Evolutionary conservation across 2,329 filamentous ascomycete genomes (phyloP).

Genomic region (Penicillium sp.): DNA sequence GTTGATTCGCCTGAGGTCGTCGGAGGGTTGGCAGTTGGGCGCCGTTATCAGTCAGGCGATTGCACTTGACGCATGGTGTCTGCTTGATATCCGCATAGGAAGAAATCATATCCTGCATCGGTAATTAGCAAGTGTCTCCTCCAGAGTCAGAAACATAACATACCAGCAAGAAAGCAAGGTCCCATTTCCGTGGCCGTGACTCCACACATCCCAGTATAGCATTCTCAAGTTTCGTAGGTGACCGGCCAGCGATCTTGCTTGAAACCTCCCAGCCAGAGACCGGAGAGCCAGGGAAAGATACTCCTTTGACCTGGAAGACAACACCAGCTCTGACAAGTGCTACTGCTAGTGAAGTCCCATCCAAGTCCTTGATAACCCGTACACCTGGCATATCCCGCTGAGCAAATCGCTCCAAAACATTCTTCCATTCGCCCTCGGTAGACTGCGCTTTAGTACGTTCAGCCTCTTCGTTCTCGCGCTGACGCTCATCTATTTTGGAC

Average conservation of each 20-base stretch:
- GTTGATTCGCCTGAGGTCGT: constrained; percentile 16
- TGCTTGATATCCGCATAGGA: constrained; percentile 37
- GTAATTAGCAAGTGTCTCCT: constrained; percentile 4
- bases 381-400: constrained; percentile 24
- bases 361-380: constrained; percentile 21
- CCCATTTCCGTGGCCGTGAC: constrained; percentile 31
- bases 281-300: constrained; percentile 12
- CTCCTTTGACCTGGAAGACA: constrained; percentile 27
- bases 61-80: constrained; percentile 34
- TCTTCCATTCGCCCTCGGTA: constrained; percentile 28
- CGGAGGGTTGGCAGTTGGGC: constrained; percentile 36
- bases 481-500: constrained; percentile 19
- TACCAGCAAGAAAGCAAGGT: constrained; percentile 34
- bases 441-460: constrained; percentile 24
- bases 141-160: constrained; percentile 10
- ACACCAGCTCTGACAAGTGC: constrained; percentile 29
- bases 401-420: constrained; percentile 27
- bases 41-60: constrained; percentile 30
- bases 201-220: constrained; percentile 31
- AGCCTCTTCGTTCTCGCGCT: constrained; percentile 23
- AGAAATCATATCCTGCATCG: constrained; percentile 34
- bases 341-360: constrained; percentile 22
- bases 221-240: constrained; percentile 28
- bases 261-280: constrained; percentile 31
- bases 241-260: constrained; percentile 19